phyloP scores from a whole-genome alignment of 352 stramenopile species.

The Blastocystis sp. region DNA sequence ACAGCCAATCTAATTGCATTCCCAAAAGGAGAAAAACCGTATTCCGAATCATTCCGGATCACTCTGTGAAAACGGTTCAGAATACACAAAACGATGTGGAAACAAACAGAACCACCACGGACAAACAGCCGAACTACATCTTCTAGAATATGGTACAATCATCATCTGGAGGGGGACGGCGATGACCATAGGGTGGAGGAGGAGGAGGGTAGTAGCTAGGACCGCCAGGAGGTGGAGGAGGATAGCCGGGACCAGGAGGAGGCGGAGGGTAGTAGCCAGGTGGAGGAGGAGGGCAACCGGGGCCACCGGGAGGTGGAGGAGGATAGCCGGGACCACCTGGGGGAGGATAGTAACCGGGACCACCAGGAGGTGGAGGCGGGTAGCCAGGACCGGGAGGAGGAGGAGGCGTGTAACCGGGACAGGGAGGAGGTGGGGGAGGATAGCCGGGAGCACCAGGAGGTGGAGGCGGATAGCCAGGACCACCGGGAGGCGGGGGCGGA shows the following conservation, averaged over 20 bases:
- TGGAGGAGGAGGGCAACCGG: not conserved
- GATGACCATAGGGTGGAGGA: not conserved
- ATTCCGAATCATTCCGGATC: too few relatives aligned
- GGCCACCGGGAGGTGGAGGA: not conserved
- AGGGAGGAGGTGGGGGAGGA: not conserved
- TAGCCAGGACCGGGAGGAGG: conserved; percentile 5
- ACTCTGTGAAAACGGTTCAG: too few relatives aligned
- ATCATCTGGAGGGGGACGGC: not conserved
- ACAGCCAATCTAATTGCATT: too few relatives aligned
- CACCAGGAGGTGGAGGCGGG: not conserved
- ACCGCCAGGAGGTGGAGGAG: not conserved
- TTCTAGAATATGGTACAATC: not conserved
- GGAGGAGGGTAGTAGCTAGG: not conserved
- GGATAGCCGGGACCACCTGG: too few relatives aligned
- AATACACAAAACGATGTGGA: too few relatives aligned
- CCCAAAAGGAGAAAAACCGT: too few relatives aligned
- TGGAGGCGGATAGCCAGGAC: conserved; percentile 41
- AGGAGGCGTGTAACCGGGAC: not conserved
- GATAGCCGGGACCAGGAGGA: conserved; percentile 24
- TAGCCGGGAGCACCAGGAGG: not conserved
- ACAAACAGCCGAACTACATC: too few relatives aligned
- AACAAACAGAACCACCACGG: too few relatives aligned
- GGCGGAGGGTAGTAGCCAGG: not conserved
- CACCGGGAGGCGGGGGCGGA: not conserved
- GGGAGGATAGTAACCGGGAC: not conserved